phyloP scores from a whole-genome alignment of 2,329 filamentous ascomycete species.

The Incumbomyces delicatus region DNA sequence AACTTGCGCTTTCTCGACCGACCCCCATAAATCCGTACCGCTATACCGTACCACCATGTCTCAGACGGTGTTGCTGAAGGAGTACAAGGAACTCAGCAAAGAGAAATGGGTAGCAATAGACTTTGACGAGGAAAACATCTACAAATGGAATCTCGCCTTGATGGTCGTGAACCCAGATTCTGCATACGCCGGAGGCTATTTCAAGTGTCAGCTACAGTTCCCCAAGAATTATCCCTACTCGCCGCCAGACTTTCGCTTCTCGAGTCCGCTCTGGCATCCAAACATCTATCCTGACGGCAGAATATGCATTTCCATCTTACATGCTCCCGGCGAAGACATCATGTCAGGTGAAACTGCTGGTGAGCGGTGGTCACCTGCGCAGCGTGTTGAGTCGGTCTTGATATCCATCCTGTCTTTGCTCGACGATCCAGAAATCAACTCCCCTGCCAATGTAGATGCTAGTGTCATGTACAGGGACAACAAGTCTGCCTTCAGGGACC shows the following conservation, averaged over 20 bases:
- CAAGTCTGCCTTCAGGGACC: constrained; percentile 57
- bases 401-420: constrained; percentile 85
- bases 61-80: constrained; percentile 78
- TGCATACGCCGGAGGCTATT: constrained; percentile 84
- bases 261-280: constrained; percentile 72
- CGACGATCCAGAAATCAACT: constrained; percentile 87
- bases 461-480: constrained; percentile 73
- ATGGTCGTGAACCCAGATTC: constrained; percentile 91
- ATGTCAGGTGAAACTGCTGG: constrained; percentile 84
- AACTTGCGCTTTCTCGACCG: neutral
- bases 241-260: constrained; percentile 83
- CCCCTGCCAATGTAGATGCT: constrained; percentile 90
- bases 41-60: constrained; percentile 46
- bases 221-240: constrained; percentile 79
- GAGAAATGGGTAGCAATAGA: constrained; percentile 93
- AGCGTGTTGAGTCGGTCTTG: constrained; percentile 88
- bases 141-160: constrained; percentile 77
- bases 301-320: constrained; percentile 93
- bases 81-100: constrained; percentile 70
- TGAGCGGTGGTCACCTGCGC: constrained; percentile 89
- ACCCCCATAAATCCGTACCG: neutral
- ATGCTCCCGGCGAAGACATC: constrained; percentile 80
- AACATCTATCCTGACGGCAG: constrained; percentile 88
- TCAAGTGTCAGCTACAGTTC: constrained; percentile 82
- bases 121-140: constrained; percentile 70